Percentiles rank a stretch among this genome's conserved stretches.
Evolutionary conservation across 495 filamentous ascomycete species (phyloP).

Genomic region (Choiromyces venosus): DNA sequence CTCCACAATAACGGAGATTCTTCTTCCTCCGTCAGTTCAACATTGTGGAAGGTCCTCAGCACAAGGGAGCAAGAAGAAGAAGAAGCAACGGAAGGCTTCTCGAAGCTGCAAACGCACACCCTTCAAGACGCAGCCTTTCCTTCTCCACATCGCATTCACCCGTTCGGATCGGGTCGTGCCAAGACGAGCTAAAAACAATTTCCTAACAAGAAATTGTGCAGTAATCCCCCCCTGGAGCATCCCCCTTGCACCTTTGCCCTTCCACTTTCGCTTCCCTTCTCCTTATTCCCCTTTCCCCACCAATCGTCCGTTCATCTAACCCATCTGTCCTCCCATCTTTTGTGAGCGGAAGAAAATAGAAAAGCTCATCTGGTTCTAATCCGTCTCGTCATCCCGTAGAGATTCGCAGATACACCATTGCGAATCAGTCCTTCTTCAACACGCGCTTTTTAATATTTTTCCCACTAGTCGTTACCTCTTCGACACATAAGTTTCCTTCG

Average conservation of each 20-base stretch:
- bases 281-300: conserved; percentile 19
- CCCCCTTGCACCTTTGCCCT: conserved; percentile 33
- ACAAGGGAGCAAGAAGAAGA: conserved; percentile 21
- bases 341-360: neutral
- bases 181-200: conserved; percentile 24
- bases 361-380: neutral
- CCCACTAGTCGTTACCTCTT: neutral
- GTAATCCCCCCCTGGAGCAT: conserved; percentile 27
- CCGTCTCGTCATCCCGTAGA: neutral
- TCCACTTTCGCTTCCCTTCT: conserved; percentile 28
- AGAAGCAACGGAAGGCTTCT: conserved; percentile 24
- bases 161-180: conserved; percentile 28
- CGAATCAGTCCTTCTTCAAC: neutral
- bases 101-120: conserved; percentile 26
- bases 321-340: conserved; percentile 1
- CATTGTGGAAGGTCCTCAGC: conserved; percentile 27
- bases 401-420: neutral
- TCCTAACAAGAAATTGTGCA: conserved; percentile 30
- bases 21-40: conserved; percentile 14
- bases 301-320: conserved; percentile 32
- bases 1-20: conserved; percentile 12
- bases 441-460: neutral
- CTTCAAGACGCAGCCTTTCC: conserved; percentile 13
- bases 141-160: conserved; percentile 25
- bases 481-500: conserved; percentile 1